A percentile compares a stretch with the other conserved stretches of the same genome.
phyloP scores from a whole-genome alignment of 352 stramenopile genomes.

The Phytophthora kernoviae region DNA sequence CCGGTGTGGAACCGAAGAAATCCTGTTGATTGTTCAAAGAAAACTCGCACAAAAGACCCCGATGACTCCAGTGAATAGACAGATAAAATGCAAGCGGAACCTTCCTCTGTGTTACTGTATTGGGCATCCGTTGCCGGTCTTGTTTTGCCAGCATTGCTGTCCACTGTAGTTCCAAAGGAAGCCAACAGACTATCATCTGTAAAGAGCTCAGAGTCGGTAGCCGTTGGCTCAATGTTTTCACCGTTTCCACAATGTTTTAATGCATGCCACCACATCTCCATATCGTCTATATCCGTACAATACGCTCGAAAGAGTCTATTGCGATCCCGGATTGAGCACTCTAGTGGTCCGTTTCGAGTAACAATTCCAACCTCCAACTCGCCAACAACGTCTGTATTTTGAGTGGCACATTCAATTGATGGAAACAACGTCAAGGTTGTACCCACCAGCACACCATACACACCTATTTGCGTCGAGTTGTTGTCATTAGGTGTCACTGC shows the following conservation, averaged over 20 bases:
- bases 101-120: slow-evolving; percentile 32
- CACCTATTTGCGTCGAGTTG: slow-evolving; percentile 33
- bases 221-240: background rate
- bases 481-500: slow-evolving; percentile 44
- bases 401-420: slow-evolving; percentile 37
- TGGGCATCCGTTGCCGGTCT: background rate
- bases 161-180: slow-evolving; percentile 15
- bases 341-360: slow-evolving; percentile 26
- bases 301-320: slow-evolving; percentile 43
- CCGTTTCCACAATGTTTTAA: slow-evolving; percentile 55
- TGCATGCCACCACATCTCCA: slow-evolving; percentile 67
- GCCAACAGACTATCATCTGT: slow-evolving; percentile 12
- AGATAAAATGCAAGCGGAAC: slow-evolving; percentile 69
- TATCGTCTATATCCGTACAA: slow-evolving; percentile 26
- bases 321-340: slow-evolving; percentile 61
- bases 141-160: background rate
- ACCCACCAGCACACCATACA: slow-evolving; percentile 72
- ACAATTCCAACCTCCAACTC: slow-evolving; percentile 56
- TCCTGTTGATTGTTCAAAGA: slow-evolving; percentile 73
- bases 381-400: slow-evolving; percentile 34
- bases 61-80: slow-evolving; percentile 72
- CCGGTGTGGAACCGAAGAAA: slow-evolving; percentile 73
- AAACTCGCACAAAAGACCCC: slow-evolving; percentile 69
- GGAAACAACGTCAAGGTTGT: slow-evolving; percentile 61
- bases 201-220: background rate